These are phyloP conservation scores for Teratosphaeria pseudoeucalypti DNA, from an alignment of 2,329 filamentous ascomycete genomes.

Conservation along the genomic window DNA sequence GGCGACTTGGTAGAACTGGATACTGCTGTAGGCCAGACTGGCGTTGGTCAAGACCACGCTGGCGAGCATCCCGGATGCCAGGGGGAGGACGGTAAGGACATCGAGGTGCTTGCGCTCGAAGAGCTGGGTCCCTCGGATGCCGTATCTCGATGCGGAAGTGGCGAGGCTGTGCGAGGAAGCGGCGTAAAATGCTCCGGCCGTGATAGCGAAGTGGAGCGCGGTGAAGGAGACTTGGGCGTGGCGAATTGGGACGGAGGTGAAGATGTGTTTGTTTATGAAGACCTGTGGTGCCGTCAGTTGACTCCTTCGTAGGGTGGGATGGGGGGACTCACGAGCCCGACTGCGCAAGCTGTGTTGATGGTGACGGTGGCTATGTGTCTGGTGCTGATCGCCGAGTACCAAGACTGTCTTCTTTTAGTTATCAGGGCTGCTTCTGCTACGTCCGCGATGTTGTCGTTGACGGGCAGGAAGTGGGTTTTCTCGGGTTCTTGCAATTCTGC, in stretches of 20 bases:
- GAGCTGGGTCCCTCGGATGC: conserved; percentile 36
- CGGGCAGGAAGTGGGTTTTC: not conserved
- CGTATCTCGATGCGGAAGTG: conserved; percentile 29
- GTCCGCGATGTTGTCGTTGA: not conserved
- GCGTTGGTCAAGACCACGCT: conserved; percentile 62
- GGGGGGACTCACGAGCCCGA: conserved; percentile 1
- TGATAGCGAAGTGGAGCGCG: conserved; percentile 58
- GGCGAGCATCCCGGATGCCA: conserved; percentile 57
- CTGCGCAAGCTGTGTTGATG: conserved; percentile 3
- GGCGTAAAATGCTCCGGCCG: conserved; percentile 51
- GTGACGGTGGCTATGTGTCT: not conserved
- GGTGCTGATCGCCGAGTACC: not conserved
- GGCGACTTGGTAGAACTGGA: conserved; percentile 61
- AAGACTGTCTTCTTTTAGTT: not conserved
- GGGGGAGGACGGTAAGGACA: conserved; percentile 48
- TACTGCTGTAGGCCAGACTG: conserved; percentile 55
- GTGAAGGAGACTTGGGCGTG: conserved; percentile 56
- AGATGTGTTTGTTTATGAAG: conserved; percentile 62
- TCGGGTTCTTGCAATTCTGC: not conserved
- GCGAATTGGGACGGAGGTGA: conserved; percentile 51
- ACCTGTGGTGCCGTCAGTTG: conserved; percentile 35
- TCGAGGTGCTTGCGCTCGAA: conserved; percentile 49
- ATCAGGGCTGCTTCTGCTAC: not conserved
- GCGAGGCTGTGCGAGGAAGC: conserved; percentile 34
- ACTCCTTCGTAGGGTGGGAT: not conserved